Conservation (phyloP, 2,329 filamentous ascomycete genomes). For the Verticillium klebahnii region DNA sequence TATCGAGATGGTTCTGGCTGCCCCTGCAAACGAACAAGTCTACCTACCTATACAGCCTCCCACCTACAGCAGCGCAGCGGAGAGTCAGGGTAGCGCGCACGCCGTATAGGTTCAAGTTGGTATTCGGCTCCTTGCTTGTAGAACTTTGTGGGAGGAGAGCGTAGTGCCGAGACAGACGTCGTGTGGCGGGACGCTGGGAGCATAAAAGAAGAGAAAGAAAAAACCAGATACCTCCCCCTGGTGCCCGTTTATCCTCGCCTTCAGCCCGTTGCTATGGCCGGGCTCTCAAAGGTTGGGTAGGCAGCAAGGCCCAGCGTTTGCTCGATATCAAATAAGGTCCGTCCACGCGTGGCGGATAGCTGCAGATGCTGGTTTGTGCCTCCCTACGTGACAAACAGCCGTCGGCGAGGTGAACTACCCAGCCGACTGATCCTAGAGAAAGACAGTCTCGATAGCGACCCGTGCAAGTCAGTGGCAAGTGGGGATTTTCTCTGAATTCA, state of each 20-base stretch:
- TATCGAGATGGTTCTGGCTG: too few relatives aligned
- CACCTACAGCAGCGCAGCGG: neutral
- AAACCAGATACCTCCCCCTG: neutral
- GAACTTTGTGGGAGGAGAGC: neutral
- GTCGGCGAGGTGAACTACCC: neutral
- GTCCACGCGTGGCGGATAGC: conserved; percentile 11
- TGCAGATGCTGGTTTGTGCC: conserved; percentile 11
- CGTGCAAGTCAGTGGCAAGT: too few relatives aligned
- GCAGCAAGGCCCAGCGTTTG: conserved; percentile 8
- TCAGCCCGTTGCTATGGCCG: neutral
- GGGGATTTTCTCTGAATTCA: neutral
- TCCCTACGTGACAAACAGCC: conserved; percentile 14
- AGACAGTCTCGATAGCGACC: neutral
- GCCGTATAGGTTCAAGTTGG: neutral
- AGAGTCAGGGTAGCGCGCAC: neutral
- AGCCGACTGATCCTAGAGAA: neutral
- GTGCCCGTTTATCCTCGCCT: neutral
- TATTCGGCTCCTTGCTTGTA: neutral
- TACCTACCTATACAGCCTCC: neutral
- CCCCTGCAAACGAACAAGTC: neutral
- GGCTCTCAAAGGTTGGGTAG: neutral
- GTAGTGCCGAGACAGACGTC: neutral
- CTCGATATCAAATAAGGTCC: conserved; percentile 11
- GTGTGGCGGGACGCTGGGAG: neutral
- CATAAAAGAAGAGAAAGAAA: neutral